Percentiles rank a stretch among this genome's conserved stretches.
phyloP scores from a whole-genome alignment of 1,284 basidiomycete genomes.

The Cryptococcus sp. region DNA sequence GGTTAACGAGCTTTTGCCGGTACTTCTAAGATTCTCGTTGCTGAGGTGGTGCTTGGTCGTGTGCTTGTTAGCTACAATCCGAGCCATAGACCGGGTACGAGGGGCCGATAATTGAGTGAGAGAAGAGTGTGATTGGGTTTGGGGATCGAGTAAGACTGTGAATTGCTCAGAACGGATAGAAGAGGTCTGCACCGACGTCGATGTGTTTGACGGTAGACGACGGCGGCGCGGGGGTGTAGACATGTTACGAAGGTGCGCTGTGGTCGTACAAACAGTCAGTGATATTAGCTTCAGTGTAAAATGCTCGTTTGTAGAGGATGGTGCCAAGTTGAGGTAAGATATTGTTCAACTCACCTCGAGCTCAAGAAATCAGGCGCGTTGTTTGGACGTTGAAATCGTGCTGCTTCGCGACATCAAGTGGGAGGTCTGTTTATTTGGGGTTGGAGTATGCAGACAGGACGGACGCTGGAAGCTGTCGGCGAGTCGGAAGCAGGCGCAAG shows the following conservation, averaged over 20 bases:
- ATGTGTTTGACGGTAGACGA: constrained; percentile 5
- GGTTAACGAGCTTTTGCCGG: neutral
- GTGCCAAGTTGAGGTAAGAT: neutral
- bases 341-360: constrained; percentile 4
- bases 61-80: constrained; percentile 2
- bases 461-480: too few relatives aligned
- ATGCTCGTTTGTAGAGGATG: neutral
- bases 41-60: constrained; percentile 11
- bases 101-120: constrained; percentile 3
- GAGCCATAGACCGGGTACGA: constrained; percentile 17
- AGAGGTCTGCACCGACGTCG: neutral
- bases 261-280: neutral
- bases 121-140: neutral
- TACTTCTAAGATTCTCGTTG: neutral
- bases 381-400: neutral
- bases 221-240: constrained; percentile 14
- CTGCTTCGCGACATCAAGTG: too few relatives aligned
- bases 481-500: too few relatives aligned
- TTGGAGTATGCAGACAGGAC: too few relatives aligned
- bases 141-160: neutral
- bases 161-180: constrained; percentile 6
- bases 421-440: too few relatives aligned
- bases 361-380: constrained; percentile 19
- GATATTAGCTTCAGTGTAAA: neutral
- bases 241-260: constrained; percentile 10